Conservation (phyloP, 169 alveolate genomes). For the Plasmodium knowlesi region DNA sequence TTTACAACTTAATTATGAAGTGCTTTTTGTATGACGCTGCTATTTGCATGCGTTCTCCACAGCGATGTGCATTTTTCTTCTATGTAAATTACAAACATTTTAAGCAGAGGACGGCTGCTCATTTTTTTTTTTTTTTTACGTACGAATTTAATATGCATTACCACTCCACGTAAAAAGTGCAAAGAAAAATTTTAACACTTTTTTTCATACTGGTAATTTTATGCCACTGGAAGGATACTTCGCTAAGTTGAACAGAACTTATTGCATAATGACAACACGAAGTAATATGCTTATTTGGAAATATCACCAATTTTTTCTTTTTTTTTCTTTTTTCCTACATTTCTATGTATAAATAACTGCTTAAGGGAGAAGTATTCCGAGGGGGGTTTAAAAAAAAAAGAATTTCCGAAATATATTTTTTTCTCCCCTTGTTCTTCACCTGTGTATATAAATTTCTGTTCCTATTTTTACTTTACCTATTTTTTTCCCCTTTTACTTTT, state of each 20-base stretch:
- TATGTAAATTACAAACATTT: neutral
- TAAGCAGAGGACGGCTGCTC: neutral
- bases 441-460: too few species aligned
- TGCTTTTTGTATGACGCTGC: neutral
- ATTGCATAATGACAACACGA: neutral
- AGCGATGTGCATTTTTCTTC: neutral
- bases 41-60: neutral
- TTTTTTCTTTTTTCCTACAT: neutral
- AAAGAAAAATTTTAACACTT: neutral
- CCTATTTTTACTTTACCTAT: too few species aligned
- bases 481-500: too few species aligned
- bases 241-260: neutral
- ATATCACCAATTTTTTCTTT: neutral
- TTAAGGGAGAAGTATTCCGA: too few species aligned
- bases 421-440: too few species aligned
- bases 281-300: neutral
- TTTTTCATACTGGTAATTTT: neutral
- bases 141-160: neutral
- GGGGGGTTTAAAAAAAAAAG: too few species aligned
- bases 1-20: neutral
- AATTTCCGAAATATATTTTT: too few species aligned
- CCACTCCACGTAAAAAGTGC: neutral
- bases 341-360: too few species aligned
- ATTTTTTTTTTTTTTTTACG: neutral
- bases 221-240: neutral